Conservation (phyloP, 148 eudicot species). For the Amaranthus palmeri region DNA sequence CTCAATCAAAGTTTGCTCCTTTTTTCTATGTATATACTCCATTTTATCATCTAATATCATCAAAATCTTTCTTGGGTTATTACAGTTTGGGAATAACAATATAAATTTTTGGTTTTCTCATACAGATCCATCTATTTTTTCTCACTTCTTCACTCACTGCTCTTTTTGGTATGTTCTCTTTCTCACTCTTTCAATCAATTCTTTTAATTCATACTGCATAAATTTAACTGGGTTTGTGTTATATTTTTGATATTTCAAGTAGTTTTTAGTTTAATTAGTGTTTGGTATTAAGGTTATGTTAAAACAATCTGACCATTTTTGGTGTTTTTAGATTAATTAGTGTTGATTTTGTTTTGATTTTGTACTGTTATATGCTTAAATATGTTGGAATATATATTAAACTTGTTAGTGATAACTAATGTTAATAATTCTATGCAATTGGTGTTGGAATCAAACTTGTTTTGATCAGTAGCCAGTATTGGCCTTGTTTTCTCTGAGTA, state of each 20-base stretch:
- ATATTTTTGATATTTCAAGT: slow-evolving; percentile 9
- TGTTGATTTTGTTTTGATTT: slow-evolving; percentile 9
- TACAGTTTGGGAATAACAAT: not conserved
- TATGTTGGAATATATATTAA: too few relatives aligned
- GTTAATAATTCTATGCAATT: too few relatives aligned
- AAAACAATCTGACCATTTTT: not conserved
- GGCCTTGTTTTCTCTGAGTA: too few relatives aligned
- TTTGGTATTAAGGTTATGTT: not conserved
- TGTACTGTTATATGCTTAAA: too few relatives aligned
- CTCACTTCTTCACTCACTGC: slow-evolving; percentile 19
- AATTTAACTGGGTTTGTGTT: not conserved
- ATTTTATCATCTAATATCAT: slow-evolving; percentile 11
- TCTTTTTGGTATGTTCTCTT: slow-evolving; percentile 27
- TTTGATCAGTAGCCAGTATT: too few relatives aligned
- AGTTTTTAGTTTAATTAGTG: not conserved
- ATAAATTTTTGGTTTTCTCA: slow-evolving; percentile 25
- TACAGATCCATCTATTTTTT: slow-evolving; percentile 32
- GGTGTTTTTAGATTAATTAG: not conserved
- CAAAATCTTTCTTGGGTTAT: slow-evolving; percentile 12
- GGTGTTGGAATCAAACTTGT: too few relatives aligned
- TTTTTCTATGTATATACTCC: not conserved
- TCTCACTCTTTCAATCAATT: not conserved
- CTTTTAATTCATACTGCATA: not conserved
- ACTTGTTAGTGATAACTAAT: too few relatives aligned
- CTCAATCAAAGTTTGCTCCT: slow-evolving; percentile 16